Evolutionary conservation across 306 rosid species (phyloP).

Genomic region (Canavalia ensiformis): DNA sequence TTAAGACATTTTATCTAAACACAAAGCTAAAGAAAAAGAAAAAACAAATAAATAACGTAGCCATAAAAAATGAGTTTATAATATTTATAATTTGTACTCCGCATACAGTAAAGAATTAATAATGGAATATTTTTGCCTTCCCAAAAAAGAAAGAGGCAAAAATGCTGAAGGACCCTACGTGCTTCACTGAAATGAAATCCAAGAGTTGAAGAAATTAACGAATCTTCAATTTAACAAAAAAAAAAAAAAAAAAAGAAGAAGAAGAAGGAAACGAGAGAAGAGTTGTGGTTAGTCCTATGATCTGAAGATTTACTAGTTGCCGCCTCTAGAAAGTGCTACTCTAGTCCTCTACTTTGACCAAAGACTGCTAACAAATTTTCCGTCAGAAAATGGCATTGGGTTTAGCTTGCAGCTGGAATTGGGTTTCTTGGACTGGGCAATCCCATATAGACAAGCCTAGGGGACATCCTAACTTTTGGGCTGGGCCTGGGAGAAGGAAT

Average conservation of each 20-base stretch:
- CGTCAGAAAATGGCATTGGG: neutral
- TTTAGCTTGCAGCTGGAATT: conserved; percentile 52
- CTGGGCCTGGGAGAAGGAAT: conserved; percentile 97
- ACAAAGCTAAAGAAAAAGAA: neutral
- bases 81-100: neutral
- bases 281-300: conserved; percentile 37
- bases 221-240: neutral
- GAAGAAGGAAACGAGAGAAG: neutral
- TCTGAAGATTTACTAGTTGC: conserved; percentile 20
- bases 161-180: conserved; percentile 4
- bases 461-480: conserved; percentile 85
- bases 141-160: conserved; percentile 36
- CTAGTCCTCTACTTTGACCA: conserved; percentile 10
- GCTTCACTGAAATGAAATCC: conserved; percentile 1
- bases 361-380: conserved; percentile 3
- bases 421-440: conserved; percentile 81
- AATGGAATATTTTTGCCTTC: conserved; percentile 32
- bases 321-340: neutral
- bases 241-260: too few relatives aligned
- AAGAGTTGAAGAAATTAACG: conserved; percentile 37
- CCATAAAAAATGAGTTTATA: neutral
- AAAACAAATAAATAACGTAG: neutral
- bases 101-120: conserved; percentile 31
- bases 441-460: conserved; percentile 77
- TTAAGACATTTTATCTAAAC: neutral